These are phyloP conservation scores for Linanthus parryae DNA, from an alignment of 148 eudicot species.

Conservation along the genomic window DNA sequence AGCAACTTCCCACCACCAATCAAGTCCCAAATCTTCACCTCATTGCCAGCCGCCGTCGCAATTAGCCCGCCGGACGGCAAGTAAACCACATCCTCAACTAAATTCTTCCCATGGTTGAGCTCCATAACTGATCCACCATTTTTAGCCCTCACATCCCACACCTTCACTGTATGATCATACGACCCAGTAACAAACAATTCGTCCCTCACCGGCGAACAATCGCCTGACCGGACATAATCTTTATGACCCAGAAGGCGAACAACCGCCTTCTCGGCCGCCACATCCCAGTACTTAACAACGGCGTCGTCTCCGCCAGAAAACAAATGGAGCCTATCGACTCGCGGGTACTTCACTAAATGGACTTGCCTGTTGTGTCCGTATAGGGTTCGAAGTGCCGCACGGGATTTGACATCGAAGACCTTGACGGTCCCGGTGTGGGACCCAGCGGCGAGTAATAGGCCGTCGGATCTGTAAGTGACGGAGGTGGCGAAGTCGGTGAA, in stretches of 20 bases:
- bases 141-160: slow-evolving; percentile 82
- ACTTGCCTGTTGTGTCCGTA: slow-evolving; percentile 57
- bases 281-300: slow-evolving; percentile 68
- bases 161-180: slow-evolving; percentile 71
- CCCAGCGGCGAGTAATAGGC: slow-evolving; percentile 58
- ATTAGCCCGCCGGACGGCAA: slow-evolving; percentile 78
- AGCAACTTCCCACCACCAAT: slow-evolving; percentile 85
- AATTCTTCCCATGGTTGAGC: slow-evolving; percentile 72
- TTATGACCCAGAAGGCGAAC: slow-evolving; percentile 53
- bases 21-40: slow-evolving; percentile 91
- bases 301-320: not conserved
- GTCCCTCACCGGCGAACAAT: slow-evolving; percentile 58
- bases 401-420: slow-evolving; percentile 55
- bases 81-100: slow-evolving; percentile 71
- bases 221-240: slow-evolving; percentile 78
- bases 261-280: slow-evolving; percentile 35
- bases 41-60: slow-evolving; percentile 80
- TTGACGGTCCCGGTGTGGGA: slow-evolving; percentile 42
- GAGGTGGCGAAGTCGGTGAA: slow-evolving; percentile 60
- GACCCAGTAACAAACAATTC: slow-evolving; percentile 71
- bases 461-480: slow-evolving; percentile 71
- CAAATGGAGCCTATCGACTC: slow-evolving; percentile 46
- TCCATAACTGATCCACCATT: slow-evolving; percentile 33
- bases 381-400: slow-evolving; percentile 39
- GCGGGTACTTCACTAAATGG: slow-evolving; percentile 52